These are phyloP conservation scores for Cubamyces sp. DNA, from an alignment of 768 basidiomycete genomes.

Conservation along the genomic window DNA sequence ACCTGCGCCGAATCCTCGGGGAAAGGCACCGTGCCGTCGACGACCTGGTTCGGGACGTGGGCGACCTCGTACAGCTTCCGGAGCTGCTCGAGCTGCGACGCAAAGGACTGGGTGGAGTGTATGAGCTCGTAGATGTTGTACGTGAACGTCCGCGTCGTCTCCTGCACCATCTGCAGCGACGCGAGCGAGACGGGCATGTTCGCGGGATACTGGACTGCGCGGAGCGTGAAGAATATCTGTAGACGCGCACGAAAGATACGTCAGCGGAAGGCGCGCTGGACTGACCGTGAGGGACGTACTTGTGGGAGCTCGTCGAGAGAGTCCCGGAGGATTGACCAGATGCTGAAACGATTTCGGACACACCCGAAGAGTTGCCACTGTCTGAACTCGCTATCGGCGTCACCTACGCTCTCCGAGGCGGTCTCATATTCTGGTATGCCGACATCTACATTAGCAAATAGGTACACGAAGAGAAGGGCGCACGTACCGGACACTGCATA, in stretches of 20 bases:
- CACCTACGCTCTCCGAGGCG: conserved; percentile 37
- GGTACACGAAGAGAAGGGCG: neutral
- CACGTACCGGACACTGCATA: conserved; percentile 56
- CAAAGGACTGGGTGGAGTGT: neutral
- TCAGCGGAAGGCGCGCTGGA: neutral
- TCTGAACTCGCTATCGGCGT: conserved; percentile 42
- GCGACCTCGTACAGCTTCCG: conserved; percentile 25
- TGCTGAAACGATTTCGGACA: conserved; percentile 32
- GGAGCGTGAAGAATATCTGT: conserved; percentile 25
- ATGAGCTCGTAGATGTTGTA: conserved; percentile 27
- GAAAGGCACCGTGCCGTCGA: conserved; percentile 13
- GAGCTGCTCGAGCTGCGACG: conserved; percentile 14
- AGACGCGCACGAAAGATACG: neutral
- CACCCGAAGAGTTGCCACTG: conserved; percentile 41
- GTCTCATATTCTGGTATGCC: conserved; percentile 37
- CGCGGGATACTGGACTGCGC: conserved; percentile 27
- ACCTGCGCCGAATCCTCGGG: conserved; percentile 29
- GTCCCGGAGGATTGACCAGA: conserved; percentile 50
- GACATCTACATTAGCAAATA: neutral
- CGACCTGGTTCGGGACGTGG: conserved; percentile 4
- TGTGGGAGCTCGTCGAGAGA: conserved; percentile 37
- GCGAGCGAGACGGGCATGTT: conserved; percentile 32
- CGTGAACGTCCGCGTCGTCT: conserved; percentile 27
- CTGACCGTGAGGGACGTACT: neutral
- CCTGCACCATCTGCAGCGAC: conserved; percentile 36